Conservation (phyloP, 2,329 filamentous ascomycete species). For the Pseudogymnoascus sp. region DNA sequence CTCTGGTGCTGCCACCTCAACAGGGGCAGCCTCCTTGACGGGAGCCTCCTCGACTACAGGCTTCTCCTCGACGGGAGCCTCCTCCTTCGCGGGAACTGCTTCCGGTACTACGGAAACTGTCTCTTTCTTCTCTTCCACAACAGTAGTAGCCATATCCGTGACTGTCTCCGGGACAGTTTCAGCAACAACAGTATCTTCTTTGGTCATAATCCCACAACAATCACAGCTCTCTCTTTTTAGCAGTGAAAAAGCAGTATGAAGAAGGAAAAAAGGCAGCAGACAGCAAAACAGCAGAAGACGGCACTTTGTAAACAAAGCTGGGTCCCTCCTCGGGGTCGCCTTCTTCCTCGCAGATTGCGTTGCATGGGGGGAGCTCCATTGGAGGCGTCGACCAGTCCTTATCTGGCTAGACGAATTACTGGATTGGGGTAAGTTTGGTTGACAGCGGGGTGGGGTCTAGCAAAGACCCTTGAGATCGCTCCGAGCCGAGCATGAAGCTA, state of each 20-base stretch:
- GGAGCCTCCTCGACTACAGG: not conserved
- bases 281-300: not conserved
- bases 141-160: conserved; percentile 5
- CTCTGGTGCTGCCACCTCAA: not conserved
- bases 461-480: conserved; percentile 7
- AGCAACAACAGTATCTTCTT: not conserved
- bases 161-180: not conserved
- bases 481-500: not conserved
- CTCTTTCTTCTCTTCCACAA: not conserved
- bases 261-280: not conserved
- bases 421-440: not conserved
- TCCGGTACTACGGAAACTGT: not conserved
- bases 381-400: not conserved
- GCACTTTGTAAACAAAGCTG: conserved; percentile 6
- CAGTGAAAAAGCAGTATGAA: conserved; percentile 9
- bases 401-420: conserved; percentile 1
- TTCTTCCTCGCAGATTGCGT: conserved; percentile 9
- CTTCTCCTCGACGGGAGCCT: not conserved
- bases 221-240: not conserved
- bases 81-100: not conserved
- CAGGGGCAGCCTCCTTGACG: not conserved
- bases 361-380: conserved; percentile 9
- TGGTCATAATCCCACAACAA: conserved; percentile 3
- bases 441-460: conserved; percentile 2
- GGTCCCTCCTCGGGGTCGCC: not conserved